Base-by-base conservation (phyloP, 306 rosid species). In the Vachellia pachyceras region DNA sequence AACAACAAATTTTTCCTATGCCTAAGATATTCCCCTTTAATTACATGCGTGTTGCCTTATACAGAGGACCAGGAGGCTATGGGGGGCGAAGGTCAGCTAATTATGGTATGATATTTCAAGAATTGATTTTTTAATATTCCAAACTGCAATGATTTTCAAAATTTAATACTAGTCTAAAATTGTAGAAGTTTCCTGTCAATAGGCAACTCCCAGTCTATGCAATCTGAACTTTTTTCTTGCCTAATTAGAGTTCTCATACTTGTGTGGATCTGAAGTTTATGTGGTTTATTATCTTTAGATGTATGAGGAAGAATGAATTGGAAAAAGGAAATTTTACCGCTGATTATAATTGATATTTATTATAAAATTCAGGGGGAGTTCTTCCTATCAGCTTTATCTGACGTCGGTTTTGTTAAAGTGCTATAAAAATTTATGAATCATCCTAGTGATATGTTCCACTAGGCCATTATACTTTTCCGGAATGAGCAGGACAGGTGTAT, bases 71-170 rank as follows among this genome's bases (percentile, higher is more conserved):
- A 9, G 83, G 67, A 1, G 55, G 85, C 82, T 57, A 92, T 83
- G 94, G 98, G 20, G 97, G 92, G 36, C 84, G 88, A 22, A 89
- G 95, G 73, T 91, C 99, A 66, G 86, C 92, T 77, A 60, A 92
- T 86, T 89, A 93, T 61, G 98, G 99, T 96, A 94, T 69, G 82
- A 67, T 37, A 36, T 73, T 80, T 69, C 40, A 14, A 3, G 33
- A 29, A 39, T 17, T 50, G 39, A 10, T 12, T 40, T 50, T 69
- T 29, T 13, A 25, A 20, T 42, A 66, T 64, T 72, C 71, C 4
- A 36, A 67, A 23, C 22, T 73, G 29, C 52, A 35, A 10, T 37
- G 20, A 64, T 35, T 69, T 39, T 44, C 42, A 40, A 23, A 77
- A 47, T 72, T 72, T 33, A 5, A 12, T 50, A 14, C 63, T 39